Conservation (phyloP, 1,139 yeast genomes). For the Sugiyamaella xylanicola region DNA sequence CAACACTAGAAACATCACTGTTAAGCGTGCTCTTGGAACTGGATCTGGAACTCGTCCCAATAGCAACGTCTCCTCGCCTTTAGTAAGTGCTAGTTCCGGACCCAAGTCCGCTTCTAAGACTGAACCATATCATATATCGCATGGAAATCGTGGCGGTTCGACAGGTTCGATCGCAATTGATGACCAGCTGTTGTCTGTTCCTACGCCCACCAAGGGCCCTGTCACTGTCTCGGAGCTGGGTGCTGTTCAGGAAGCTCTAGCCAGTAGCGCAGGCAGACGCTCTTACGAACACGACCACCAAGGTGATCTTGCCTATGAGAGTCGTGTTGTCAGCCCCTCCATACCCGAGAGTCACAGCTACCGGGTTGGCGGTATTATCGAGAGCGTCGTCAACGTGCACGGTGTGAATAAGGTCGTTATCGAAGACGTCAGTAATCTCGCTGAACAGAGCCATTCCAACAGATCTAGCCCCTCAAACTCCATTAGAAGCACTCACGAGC, state of each 20-base stretch:
- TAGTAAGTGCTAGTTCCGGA: slow-evolving; percentile 1
- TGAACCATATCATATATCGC: slow-evolving; percentile 8
- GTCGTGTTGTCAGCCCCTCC: slow-evolving; percentile 20
- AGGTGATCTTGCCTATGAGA: slow-evolving; percentile 28
- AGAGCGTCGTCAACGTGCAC: slow-evolving; percentile 77
- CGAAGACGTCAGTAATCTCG: slow-evolving; percentile 47
- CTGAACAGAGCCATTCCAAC: not conserved
- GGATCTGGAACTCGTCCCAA: slow-evolving; percentile 2
- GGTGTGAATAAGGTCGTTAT: slow-evolving; percentile 89
- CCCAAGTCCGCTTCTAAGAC: not conserved
- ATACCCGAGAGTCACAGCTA: slow-evolving; percentile 36
- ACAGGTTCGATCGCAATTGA: slow-evolving; percentile 12
- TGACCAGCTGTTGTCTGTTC: slow-evolving; percentile 17
- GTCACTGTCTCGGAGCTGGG: slow-evolving; percentile 56
- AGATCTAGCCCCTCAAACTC: slow-evolving; percentile 13
- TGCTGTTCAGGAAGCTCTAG: slow-evolving; percentile 43
- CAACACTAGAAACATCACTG: slow-evolving; percentile 54
- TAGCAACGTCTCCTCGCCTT: slow-evolving; percentile 2
- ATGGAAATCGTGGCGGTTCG: slow-evolving; percentile 5
- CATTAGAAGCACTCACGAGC: slow-evolving; percentile 11
- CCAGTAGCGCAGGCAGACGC: slow-evolving; percentile 17
- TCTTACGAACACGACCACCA: slow-evolving; percentile 17
- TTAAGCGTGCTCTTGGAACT: slow-evolving; percentile 37
- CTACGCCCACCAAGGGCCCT: slow-evolving; percentile 43
- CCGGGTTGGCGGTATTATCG: slow-evolving; percentile 71